phyloP scores from a whole-genome alignment of 345 rosid species.

The Syzygium grande region DNA sequence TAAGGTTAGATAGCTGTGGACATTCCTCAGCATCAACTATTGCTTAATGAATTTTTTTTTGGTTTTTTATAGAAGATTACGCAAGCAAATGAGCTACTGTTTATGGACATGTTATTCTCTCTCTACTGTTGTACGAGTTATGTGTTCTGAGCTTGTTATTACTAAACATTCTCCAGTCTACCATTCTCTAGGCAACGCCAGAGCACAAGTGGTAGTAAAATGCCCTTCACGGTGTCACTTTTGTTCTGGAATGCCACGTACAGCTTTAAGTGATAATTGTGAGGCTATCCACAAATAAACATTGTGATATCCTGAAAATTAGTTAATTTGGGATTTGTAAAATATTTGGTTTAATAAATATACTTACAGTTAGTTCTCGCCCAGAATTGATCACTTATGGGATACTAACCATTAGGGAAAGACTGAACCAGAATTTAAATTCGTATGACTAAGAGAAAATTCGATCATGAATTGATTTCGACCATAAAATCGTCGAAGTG shows the following conservation, averaged over 20 bases:
- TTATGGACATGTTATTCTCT: neutral
- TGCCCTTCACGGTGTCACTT: neutral
- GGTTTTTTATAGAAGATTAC: neutral
- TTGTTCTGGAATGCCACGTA: neutral
- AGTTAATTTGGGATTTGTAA: too few species aligned
- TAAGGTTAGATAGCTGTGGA: neutral
- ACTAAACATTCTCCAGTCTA: neutral
- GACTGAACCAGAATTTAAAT: too few species aligned
- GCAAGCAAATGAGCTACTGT: neutral
- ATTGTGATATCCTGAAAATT: too few species aligned
- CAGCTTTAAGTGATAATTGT: neutral
- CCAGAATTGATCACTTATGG: too few species aligned
- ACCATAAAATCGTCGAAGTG: too few species aligned
- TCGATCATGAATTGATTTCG: too few species aligned
- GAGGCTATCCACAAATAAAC: neutral
- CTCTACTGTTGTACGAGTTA: neutral
- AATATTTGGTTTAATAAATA: too few species aligned
- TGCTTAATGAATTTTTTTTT: neutral
- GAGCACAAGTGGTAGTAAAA: neutral
- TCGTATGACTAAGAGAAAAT: too few species aligned
- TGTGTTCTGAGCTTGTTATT: neutral
- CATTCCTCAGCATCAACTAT: neutral
- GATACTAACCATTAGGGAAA: too few species aligned
- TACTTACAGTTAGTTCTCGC: too few species aligned
- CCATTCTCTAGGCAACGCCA: neutral